Evolutionary conservation across 495 filamentous ascomycete species (phyloP), one percentile per base, ranked within the genome.

Genomic region (Cercophora sp.): DNA sequence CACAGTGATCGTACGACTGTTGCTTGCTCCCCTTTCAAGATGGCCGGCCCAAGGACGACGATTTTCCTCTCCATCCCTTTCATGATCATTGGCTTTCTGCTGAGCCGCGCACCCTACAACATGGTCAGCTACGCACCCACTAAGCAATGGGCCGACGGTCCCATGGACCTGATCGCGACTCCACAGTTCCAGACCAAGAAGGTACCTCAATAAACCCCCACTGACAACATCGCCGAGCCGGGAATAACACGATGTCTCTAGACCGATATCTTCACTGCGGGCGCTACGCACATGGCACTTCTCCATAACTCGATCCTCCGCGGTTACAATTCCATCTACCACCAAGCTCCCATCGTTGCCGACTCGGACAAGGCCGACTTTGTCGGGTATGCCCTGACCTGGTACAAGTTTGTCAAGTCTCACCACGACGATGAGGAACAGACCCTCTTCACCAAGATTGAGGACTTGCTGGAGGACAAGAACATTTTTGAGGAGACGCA

Each of bases 321-420:
- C 31, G 79, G 78, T 52, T 79, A 74, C 63, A 84, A 84, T 64
- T 78, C 76, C 48, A 78, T 84, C 59, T 80, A 74, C 64, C 75
- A 72, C 15, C 76, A 79, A 46, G 76, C 76, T 10, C 65, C 66
- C 9, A 60, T 67, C 58, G 56, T 77, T 25, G 46, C 58, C 19
- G 67, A 74, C 23, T 52, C 58, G 39, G 76, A 78, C 60, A 67
- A 67, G 51, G 52, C 64, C 27, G 71, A 79, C 54, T 80, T 82
- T 45, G 57, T 80, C 41, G 75, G 74, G 9, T 80, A 82, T 59
- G 57, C 59, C 32, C 67, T 73, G 16, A 62, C 75, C 1, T 82
- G 78, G 78, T 63, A 68, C 61, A 67, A 70, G 24, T 78, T 80
- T 51, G 75, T 82, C 35, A 75, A 72, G 55, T 67, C 65, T 29